Conservation (phyloP, 2,329 filamentous ascomycete species). For the Hypoxylon sp. region DNA sequence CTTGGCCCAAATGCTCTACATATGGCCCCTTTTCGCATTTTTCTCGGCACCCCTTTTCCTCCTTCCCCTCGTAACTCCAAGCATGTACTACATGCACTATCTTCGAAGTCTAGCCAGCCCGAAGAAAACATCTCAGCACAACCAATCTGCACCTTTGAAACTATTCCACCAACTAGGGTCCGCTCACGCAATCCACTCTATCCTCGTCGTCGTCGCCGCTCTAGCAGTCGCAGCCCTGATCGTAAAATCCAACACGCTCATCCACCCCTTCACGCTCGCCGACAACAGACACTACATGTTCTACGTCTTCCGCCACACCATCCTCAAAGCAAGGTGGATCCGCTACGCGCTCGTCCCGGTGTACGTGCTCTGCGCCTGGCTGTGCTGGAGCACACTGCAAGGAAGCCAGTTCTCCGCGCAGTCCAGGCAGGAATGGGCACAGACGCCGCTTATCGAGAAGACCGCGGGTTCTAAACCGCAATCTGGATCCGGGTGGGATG, state of each 20-base stretch:
- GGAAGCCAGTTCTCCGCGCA: conserved; percentile 46
- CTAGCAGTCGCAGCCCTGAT: conserved; percentile 52
- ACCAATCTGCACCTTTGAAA: conserved; percentile 21
- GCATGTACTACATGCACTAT: conserved; percentile 32
- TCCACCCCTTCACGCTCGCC: conserved; percentile 94
- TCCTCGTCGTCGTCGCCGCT: conserved; percentile 49
- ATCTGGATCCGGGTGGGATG: neutral
- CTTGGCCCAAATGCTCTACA: conserved; percentile 90
- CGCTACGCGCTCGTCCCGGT: conserved; percentile 73
- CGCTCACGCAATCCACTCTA: conserved; percentile 48
- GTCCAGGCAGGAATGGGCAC: conserved; percentile 8
- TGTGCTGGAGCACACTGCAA: conserved; percentile 70
- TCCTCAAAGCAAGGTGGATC: conserved; percentile 69
- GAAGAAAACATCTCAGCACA: neutral
- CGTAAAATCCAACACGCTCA: conserved; percentile 86
- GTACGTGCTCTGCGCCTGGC: conserved; percentile 76
- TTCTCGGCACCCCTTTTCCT: conserved; percentile 85
- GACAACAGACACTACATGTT: conserved; percentile 98
- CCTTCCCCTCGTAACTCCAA: conserved; percentile 56
- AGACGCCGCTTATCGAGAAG: conserved; percentile 25
- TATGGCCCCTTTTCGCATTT: conserved; percentile 89
- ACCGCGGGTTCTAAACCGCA: neutral
- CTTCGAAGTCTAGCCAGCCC: conserved; percentile 3
- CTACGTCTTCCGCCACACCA: conserved; percentile 88
- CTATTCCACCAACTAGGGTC: conserved; percentile 43